These are phyloP conservation scores for Spergularia azorica DNA, from an alignment of 179 eudicot genomes.

Conservation along the genomic window DNA sequence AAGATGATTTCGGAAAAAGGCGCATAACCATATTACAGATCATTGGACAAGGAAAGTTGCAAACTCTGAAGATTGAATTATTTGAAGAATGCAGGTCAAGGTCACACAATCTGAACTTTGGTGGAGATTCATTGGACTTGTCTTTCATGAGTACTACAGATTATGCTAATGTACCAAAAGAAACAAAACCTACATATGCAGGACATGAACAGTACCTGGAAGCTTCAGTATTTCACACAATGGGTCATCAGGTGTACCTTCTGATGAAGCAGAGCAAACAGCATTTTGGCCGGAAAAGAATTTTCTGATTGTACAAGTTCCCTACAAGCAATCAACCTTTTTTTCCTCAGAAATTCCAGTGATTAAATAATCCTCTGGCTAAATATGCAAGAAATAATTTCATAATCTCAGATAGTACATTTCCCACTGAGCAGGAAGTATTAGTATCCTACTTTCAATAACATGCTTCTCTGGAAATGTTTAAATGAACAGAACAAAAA, in stretches of 20 bases:
- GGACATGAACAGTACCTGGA: constrained; percentile 44
- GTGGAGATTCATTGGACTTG: neutral
- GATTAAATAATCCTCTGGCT: neutral
- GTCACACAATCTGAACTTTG: neutral
- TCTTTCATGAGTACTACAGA: neutral
- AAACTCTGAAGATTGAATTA: neutral
- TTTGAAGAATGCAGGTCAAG: neutral
- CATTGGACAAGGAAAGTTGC: neutral
- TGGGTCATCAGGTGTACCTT: constrained; percentile 33
- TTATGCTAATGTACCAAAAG: neutral
- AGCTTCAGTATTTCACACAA: constrained; percentile 36
- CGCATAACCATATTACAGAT: neutral
- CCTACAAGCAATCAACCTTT: constrained; percentile 40
- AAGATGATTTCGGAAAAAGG: neutral
- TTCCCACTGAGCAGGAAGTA: neutral
- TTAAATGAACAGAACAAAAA: neutral
- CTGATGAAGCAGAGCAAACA: constrained; percentile 25
- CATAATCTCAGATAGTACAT: neutral
- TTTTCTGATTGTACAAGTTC: constrained; percentile 72
- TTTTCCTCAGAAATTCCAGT: neutral
- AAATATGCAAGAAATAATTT: constrained; percentile 1
- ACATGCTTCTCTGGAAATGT: neutral
- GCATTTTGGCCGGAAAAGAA: constrained; percentile 63
- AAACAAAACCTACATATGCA: neutral
- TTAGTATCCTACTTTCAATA: neutral